These are phyloP conservation scores for Lipomyces spencermartinsiae DNA, from an alignment of 805 yeast genomes.

Conservation along the genomic window DNA sequence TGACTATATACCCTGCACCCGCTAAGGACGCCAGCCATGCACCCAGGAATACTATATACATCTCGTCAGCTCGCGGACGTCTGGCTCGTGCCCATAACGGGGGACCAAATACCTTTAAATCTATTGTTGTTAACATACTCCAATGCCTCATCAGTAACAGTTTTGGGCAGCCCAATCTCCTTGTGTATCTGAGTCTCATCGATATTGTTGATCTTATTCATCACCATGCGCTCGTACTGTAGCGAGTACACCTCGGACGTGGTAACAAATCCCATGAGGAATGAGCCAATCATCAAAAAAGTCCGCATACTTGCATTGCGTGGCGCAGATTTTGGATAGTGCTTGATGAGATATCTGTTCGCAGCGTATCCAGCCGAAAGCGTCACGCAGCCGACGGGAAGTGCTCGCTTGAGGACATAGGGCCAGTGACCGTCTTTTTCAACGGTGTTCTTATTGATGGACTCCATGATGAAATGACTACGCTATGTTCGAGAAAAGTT, in stretches of 20 bases:
- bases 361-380: conserved; percentile 24
- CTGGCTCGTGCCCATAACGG: conserved; percentile 39
- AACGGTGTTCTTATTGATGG: not conserved
- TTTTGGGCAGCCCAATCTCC: conserved; percentile 27
- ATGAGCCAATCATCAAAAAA: conserved; percentile 27
- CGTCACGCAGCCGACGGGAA: conserved; percentile 31
- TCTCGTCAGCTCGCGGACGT: not conserved
- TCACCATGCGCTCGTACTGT: conserved; percentile 40
- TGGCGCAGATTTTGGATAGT: conserved; percentile 17
- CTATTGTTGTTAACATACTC: conserved; percentile 29
- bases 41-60: conserved; percentile 58
- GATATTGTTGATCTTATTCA: conserved; percentile 42
- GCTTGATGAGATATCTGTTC: conserved; percentile 23
- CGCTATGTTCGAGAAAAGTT: not conserved
- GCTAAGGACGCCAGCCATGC: conserved; percentile 82
- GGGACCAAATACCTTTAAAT: conserved; percentile 44
- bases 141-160: conserved; percentile 29
- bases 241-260: conserved; percentile 32
- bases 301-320: conserved; percentile 29
- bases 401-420: conserved; percentile 31
- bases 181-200: conserved; percentile 26
- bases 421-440: conserved; percentile 32
- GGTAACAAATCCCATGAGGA: conserved; percentile 33
- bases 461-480: not conserved
- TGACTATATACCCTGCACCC: conserved; percentile 77